phyloP scores from a whole-genome alignment of 768 basidiomycete genomes.

The Leccinellum rugosiceps region DNA sequence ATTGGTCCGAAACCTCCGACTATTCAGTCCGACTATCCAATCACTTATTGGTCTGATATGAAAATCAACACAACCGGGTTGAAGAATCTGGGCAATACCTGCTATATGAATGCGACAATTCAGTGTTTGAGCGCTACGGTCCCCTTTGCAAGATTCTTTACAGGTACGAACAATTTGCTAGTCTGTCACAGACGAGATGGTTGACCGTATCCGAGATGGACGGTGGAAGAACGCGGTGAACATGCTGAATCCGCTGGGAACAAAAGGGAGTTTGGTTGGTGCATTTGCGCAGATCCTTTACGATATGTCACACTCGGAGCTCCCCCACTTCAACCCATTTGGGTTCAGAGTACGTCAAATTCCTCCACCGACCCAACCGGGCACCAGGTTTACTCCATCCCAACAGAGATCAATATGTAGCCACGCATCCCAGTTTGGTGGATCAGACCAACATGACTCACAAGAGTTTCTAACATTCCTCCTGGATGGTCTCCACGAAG shows the following conservation, averaged over 20 bases:
- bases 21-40: constrained; percentile 74
- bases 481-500: constrained; percentile 88
- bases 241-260: constrained; percentile 79
- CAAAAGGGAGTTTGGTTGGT: constrained; percentile 75
- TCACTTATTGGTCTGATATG: constrained; percentile 80
- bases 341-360: constrained; percentile 72
- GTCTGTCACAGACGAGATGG: not conserved
- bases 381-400: constrained; percentile 21
- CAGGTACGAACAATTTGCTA: constrained; percentile 45
- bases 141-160: constrained; percentile 91
- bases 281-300: constrained; percentile 83
- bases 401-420: constrained; percentile 54
- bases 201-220: constrained; percentile 48
- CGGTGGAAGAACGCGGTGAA: constrained; percentile 85
- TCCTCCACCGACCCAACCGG: constrained; percentile 18
- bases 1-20: constrained; percentile 57
- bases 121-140: constrained; percentile 95
- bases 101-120: constrained; percentile 98
- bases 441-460: constrained; percentile 92
- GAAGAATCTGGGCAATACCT: constrained; percentile 96
- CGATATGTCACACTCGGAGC: constrained; percentile 84
- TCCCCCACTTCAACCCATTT: constrained; percentile 77
- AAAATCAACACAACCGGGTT: constrained; percentile 80
- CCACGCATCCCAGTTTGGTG: constrained; percentile 71
- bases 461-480: constrained; percentile 96